These are phyloP conservation scores for Lactarius hengduanensis DNA, from an alignment of 768 basidiomycete species.

Conservation along the genomic window DNA sequence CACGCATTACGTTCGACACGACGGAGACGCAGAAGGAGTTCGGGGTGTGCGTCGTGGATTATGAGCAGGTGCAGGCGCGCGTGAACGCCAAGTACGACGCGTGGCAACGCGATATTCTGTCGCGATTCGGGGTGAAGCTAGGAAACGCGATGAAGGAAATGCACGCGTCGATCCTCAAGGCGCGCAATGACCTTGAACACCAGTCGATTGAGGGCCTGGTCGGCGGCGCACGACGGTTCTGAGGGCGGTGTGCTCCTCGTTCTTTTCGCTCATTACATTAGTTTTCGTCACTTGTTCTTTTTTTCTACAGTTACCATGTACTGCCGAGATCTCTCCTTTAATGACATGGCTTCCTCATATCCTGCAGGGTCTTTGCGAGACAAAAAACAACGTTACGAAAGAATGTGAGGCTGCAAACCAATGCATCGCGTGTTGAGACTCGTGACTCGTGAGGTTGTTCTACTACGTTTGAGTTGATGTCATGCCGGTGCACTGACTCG, in stretches of 20 bases:
- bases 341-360: conserved; percentile 20
- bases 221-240: conserved; percentile 51
- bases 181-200: conserved; percentile 92
- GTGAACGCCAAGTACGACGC: conserved; percentile 99
- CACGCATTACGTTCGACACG: conserved; percentile 94
- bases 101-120: conserved; percentile 95
- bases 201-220: conserved; percentile 93
- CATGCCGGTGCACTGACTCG: no score
- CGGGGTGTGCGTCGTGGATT: conserved; percentile 92
- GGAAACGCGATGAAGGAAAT: conserved; percentile 97
- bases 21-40: conserved; percentile 91
- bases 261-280: conserved; percentile 2
- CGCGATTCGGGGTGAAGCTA: conserved; percentile 88
- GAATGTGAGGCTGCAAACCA: not conserved
- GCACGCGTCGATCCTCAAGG: conserved; percentile 89
- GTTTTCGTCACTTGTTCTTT: not conserved
- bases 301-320: conserved; percentile 22
- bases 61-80: conserved; percentile 95
- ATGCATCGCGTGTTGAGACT: no score
- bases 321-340: conserved; percentile 24
- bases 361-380: not conserved
- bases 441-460: no score
- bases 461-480: no score
- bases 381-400: not conserved
- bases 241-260: conserved; percentile 23